Evolutionary conservation across 2,329 filamentous ascomycete genomes (phyloP), one percentile per base, ranked within the genome.

Genomic region (Cladosporium austrohemisphaericum): DNA sequence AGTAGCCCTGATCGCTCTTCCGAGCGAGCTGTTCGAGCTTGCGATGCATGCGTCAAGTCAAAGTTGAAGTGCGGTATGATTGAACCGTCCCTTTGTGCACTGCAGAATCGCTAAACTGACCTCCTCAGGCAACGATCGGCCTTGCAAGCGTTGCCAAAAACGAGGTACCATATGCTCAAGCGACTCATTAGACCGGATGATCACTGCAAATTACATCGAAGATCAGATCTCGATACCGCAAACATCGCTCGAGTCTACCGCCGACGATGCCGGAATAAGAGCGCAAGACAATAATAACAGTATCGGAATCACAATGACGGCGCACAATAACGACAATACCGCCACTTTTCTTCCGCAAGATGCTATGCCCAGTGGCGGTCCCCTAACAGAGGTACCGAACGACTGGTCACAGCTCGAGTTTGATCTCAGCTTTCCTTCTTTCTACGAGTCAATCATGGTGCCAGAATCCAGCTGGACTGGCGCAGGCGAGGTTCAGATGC

Each of bases 41-140:
- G 63, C 45, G 59, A 65, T 49, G 43, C 60, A 3, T 65, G 64
- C 37, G 62, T 65, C 1, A 43, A 59, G 5, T 61, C 64, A 6
- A 66, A 64, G 48, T 53, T 64, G 13, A 66, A 63, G 46, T 66
- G 64, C 35, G 59, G 46, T 49, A 35, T 32, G 26, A 11, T 18
- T 19, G 8, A 38, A 16, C 29, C 13, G 6, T 18, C n/a, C 9
- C 28, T 13, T n/a, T 32, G 41, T 33, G 9, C 14, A 13, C 11
- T 9, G 7, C 20, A 22, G 11, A 32, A 25, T n/a, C 28, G 14
- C 18, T 38, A 23, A n/a, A n/a, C 28, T 19, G 11, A 33, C 13
- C 9, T 10, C 14, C 1, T 2, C 19, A 49, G 46, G 64, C 37
- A 58, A 65, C 43, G 35, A 47, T 4, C 57, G 60, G 13, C 63